A percentile compares a stretch with the other conserved stretches of the same genome.
These are phyloP conservation scores for Kodamaea hsintzibuensis DNA, from an alignment of 805 yeast species.

Conservation along the genomic window DNA sequence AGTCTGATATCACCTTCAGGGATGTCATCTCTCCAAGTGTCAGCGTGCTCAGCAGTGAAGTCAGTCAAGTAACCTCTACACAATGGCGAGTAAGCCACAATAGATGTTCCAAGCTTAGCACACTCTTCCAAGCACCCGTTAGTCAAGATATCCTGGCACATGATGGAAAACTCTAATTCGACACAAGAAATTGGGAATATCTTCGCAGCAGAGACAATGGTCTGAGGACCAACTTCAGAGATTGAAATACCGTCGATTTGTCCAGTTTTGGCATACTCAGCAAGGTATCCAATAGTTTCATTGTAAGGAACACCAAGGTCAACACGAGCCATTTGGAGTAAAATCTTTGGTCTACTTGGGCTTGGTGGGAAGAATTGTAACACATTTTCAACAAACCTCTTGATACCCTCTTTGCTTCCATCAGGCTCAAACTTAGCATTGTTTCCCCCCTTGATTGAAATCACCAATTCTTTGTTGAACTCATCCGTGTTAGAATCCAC, in stretches of 20 bases:
- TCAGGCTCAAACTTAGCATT: conserved; percentile 45
- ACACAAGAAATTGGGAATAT: conserved; percentile 63
- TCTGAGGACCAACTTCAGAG: conserved; percentile 66
- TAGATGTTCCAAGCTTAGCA: conserved; percentile 58
- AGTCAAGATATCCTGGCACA: conserved; percentile 55
- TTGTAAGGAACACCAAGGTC: conserved; percentile 58
- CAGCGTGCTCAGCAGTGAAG: conserved; percentile 39
- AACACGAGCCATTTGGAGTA: conserved; percentile 72
- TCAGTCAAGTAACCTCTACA: conserved; percentile 81
- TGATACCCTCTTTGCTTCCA: conserved; percentile 49
- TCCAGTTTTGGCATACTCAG: conserved; percentile 62
- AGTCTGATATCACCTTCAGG: conserved; percentile 58
- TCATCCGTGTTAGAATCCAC: conserved; percentile 55
- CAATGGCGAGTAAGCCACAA: conserved; percentile 81
- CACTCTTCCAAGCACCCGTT: conserved; percentile 67
- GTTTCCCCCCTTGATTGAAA: conserved; percentile 70
- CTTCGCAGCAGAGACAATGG: conserved; percentile 60
- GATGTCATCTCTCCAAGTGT: conserved; percentile 40
- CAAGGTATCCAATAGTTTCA: conserved; percentile 55
- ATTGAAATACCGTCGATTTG: conserved; percentile 69
- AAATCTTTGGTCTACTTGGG: conserved; percentile 33
- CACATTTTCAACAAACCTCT: conserved; percentile 49
- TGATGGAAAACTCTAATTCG: conserved; percentile 77
- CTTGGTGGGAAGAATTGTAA: conserved; percentile 29
- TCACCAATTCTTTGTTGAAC: conserved; percentile 50